These are phyloP conservation scores for Litsea cubeba DNA, from an alignment of 164 flowering plant species.

Conservation along the genomic window DNA sequence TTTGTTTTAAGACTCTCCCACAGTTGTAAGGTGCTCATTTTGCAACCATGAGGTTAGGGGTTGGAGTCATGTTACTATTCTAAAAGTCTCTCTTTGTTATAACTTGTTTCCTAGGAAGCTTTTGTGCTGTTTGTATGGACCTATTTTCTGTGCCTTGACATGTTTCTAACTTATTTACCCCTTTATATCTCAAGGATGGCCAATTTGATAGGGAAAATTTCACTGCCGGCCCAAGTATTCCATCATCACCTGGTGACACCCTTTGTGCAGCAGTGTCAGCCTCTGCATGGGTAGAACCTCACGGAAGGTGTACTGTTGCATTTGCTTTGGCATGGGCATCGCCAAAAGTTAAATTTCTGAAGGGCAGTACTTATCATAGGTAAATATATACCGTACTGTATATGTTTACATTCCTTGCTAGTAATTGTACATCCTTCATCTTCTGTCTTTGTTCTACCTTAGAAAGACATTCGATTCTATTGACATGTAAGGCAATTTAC, in stretches of 20 bases:
- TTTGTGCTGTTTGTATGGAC: neutral
- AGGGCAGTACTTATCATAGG: conserved; percentile 76
- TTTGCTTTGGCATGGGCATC: conserved; percentile 88
- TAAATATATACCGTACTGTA: conserved; percentile 14
- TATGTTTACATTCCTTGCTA: neutral
- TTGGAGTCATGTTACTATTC: neutral
- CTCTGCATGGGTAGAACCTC: conserved; percentile 91
- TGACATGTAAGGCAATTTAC: no score
- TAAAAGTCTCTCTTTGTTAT: neutral
- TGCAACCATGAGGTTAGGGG: no score
- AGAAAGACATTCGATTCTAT: no score
- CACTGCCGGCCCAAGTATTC: conserved; percentile 53
- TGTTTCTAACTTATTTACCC: neutral
- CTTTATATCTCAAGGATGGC: conserved; percentile 56
- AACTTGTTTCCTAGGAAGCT: neutral
- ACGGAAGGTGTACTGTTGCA: conserved; percentile 84
- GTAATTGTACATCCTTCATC: neutral
- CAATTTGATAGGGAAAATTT: conserved; percentile 73
- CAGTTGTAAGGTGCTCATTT: no score
- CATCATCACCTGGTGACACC: conserved; percentile 76
- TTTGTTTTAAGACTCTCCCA: no score
- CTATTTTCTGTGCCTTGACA: neutral
- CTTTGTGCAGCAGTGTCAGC: conserved; percentile 92
- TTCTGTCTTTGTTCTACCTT: neutral
- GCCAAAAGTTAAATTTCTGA: conserved; percentile 76